phyloP scores from a whole-genome alignment of 306 rosid species.

The Cicer pinnatifidum region DNA sequence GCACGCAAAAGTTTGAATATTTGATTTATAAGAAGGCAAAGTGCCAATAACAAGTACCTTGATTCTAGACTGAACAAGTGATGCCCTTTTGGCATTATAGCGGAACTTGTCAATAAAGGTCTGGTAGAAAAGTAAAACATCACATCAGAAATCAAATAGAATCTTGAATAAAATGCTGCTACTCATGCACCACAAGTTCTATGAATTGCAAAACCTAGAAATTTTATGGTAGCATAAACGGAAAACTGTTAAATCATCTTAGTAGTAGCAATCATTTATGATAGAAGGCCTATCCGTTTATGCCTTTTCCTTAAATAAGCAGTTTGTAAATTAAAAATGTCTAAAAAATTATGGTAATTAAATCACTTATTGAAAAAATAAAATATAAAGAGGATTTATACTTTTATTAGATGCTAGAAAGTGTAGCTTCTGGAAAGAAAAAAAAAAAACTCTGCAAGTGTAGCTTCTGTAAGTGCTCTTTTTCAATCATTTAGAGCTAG shows the following conservation, averaged over 20 bases:
- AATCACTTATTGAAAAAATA: slow-evolving; percentile 8
- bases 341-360: neutral
- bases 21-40: slow-evolving; percentile 32
- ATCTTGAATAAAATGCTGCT: slow-evolving; percentile 39
- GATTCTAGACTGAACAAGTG: slow-evolving; percentile 99
- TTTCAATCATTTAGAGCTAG: slow-evolving; percentile 26
- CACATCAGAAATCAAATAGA: slow-evolving; percentile 48
- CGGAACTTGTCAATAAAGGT: slow-evolving; percentile 96
- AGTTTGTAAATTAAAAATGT: neutral
- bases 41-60: slow-evolving; percentile 63
- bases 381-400: neutral
- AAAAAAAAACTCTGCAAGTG: slow-evolving; percentile 4
- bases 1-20: slow-evolving; percentile 19
- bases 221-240: slow-evolving; percentile 3
- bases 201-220: slow-evolving; percentile 6
- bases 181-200: slow-evolving; percentile 32
- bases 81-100: slow-evolving; percentile 96
- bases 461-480: slow-evolving; percentile 23
- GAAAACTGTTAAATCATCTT: slow-evolving; percentile 8
- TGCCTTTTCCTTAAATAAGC: neutral
- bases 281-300: neutral
- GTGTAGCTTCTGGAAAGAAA: neutral
- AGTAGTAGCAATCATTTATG: neutral
- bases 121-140: slow-evolving; percentile 56
- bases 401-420: slow-evolving; percentile 10